phyloP scores from a whole-genome alignment of 371 early-diverging fungal genomes.

The Smittium culicis region DNA sequence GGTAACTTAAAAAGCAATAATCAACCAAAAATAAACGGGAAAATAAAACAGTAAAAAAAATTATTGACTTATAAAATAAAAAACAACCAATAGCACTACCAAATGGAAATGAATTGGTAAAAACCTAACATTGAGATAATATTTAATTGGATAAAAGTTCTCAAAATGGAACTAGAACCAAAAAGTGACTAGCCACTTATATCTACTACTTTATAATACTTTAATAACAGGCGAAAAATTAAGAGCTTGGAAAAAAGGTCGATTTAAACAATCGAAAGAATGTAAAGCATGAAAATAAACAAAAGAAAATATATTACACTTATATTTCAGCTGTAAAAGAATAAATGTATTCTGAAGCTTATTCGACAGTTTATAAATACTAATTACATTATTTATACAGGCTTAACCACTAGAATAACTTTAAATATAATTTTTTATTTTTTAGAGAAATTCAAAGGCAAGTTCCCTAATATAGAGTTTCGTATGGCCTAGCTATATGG shows the following conservation, averaged over 20 bases:
- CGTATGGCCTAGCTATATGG: constrained; percentile 8
- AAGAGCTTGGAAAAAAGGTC: not conserved
- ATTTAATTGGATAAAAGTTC: constrained; percentile 3
- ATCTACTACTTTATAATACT: not conserved
- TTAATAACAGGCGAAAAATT: constrained; percentile 8
- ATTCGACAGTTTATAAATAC: not conserved
- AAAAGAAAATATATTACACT: not conserved
- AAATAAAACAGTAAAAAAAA: not conserved
- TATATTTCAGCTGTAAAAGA: not conserved
- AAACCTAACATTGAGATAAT: not conserved
- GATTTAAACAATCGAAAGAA: not conserved
- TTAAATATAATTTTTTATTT: not conserved
- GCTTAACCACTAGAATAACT: not conserved
- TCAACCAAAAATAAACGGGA: not conserved
- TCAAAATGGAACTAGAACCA: not conserved
- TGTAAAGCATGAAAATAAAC: not conserved
- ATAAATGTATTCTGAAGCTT: constrained; percentile 6
- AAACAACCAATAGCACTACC: not conserved
- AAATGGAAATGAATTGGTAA: not conserved
- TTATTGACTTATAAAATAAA: not conserved
- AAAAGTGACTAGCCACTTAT: constrained; percentile 4
- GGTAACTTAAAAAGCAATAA: not conserved
- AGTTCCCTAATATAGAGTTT: not conserved
- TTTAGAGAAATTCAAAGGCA: constrained; percentile 8
- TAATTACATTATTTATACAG: not conserved